Base-by-base conservation (phyloP, 1,139 yeast species). In the Petasospora fabianii region DNA sequence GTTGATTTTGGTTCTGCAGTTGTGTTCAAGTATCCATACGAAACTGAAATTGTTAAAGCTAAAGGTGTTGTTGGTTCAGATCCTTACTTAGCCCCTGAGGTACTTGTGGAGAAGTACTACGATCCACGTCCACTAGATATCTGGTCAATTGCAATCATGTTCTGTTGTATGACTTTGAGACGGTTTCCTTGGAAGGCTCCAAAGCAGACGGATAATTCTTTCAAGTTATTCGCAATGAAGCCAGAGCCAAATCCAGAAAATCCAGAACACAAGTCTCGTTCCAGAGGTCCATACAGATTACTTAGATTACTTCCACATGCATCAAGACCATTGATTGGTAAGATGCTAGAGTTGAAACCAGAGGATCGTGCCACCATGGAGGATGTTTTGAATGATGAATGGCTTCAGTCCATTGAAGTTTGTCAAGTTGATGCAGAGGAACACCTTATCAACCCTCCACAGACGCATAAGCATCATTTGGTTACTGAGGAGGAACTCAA, bases 171-270 rank as follows among this genome's bases (percentile, higher is more conserved):
- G 87, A 66, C 77, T 7, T 63, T 82, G 42, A 73, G 75, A 53
- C 64, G 87, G 49, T 84, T 84, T 59, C 94, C 94, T 1, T 84
- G 94, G 94, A 82, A 82, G 53, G 69, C 80, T 7, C 90, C 92
- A 20, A 75, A 75, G 49, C 61, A 64, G 24, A 62, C 71, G 14
- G 88, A 82, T 53, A 73, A 75, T 26, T 72, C 80, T 3, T 68
- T 63, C 47, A 62, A 55, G 65, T 62, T 66, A 54, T 73, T 58
- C 59, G 53, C 55, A 2, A 66, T 44, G 65, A 63, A 55, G 58
- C 66, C 44, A 3, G 61, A 65, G 31, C 61, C 59, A 24, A 57
- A 60, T 28, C 65, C 68, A 4, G 66, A 60, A 32, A 52, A 55
- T 39, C 61, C 60, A 35, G 55, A 57, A 21, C 68, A 62, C 41